These are phyloP conservation scores for Furcasterigmium sp. DNA, from an alignment of 2,329 filamentous ascomycete genomes.

Conservation along the genomic window DNA sequence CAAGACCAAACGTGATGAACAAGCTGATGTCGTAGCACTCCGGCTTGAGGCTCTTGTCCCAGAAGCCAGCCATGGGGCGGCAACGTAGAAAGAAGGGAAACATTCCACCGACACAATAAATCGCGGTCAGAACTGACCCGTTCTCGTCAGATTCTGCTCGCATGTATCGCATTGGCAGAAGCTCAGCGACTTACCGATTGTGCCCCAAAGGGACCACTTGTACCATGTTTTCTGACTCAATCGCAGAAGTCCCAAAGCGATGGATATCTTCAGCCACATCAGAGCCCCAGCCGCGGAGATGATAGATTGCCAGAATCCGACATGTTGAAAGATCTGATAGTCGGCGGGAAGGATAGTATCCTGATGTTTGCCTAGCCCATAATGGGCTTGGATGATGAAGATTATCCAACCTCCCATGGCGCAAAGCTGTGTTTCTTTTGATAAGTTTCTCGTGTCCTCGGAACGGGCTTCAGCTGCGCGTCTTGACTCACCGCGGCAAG, in stretches of 20 bases:
- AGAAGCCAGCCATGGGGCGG: constrained; percentile 17
- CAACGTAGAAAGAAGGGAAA: constrained; percentile 17
- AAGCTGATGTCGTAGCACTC: constrained; percentile 13
- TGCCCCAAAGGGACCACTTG: constrained; percentile 13
- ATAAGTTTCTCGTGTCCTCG: no score
- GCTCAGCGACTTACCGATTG: constrained; percentile 13
- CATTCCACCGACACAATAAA: constrained; percentile 14
- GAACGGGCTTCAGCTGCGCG: no score
- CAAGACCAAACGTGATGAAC: constrained; percentile 14
- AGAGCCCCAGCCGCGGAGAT: constrained; percentile 16
- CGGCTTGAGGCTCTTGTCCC: constrained; percentile 16
- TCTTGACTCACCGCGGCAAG: constrained; percentile 16
- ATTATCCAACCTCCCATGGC: constrained; percentile 15
- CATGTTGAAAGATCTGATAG: constrained; percentile 11
- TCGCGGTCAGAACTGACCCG: not conserved
- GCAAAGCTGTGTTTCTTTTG: no score
- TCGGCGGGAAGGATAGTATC: constrained; percentile 8
- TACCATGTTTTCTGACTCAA: constrained; percentile 16
- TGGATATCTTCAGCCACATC: constrained; percentile 15
- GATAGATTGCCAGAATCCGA: constrained; percentile 16
- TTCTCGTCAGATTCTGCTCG: no score
- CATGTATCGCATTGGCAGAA: no score
- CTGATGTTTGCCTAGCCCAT: constrained; percentile 15
- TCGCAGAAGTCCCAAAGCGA: constrained; percentile 15
- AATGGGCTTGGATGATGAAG: constrained; percentile 15